Conservation (phyloP, 1,139 yeast species). For the Saccharomycopsis crataegensis region DNA sequence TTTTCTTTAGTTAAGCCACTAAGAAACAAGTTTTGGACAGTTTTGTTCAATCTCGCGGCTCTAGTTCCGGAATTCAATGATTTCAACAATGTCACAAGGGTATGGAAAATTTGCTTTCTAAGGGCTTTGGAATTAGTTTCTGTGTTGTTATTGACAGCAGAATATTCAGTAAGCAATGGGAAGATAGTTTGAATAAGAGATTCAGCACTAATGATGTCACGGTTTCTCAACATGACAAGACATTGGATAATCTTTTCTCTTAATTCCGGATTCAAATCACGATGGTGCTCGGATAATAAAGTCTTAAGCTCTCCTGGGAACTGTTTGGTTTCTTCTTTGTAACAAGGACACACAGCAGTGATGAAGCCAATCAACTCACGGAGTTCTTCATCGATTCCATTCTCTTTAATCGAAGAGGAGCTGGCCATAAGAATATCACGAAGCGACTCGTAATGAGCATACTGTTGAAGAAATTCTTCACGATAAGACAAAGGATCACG, state of each 20-base stretch:
- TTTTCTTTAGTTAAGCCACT: conserved; percentile 67
- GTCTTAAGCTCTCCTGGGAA: conserved; percentile 77
- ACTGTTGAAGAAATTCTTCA: conserved; percentile 90
- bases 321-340: conserved; percentile 76
- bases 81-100: conserved; percentile 71
- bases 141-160: conserved; percentile 31
- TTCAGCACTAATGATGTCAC: conserved; percentile 75
- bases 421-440: conserved; percentile 76
- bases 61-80: conserved; percentile 77
- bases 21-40: conserved; percentile 87
- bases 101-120: conserved; percentile 74
- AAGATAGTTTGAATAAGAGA: conserved; percentile 76
- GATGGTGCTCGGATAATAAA: conserved; percentile 65
- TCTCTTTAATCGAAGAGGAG: conserved; percentile 26
- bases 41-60: conserved; percentile 70
- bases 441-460: conserved; percentile 83
- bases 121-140: conserved; percentile 69
- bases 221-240: conserved; percentile 83
- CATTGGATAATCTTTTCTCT: conserved; percentile 90
- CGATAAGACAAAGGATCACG: conserved; percentile 90
- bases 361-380: conserved; percentile 83
- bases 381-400: conserved; percentile 39
- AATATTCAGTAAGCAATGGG: conserved; percentile 62
- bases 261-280: conserved; percentile 73
- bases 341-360: conserved; percentile 84